Evolutionary conservation across 768 basidiomycete genomes (phyloP), one percentile per base, ranked within the genome.

Genomic region (Pluteus cervinus): DNA sequence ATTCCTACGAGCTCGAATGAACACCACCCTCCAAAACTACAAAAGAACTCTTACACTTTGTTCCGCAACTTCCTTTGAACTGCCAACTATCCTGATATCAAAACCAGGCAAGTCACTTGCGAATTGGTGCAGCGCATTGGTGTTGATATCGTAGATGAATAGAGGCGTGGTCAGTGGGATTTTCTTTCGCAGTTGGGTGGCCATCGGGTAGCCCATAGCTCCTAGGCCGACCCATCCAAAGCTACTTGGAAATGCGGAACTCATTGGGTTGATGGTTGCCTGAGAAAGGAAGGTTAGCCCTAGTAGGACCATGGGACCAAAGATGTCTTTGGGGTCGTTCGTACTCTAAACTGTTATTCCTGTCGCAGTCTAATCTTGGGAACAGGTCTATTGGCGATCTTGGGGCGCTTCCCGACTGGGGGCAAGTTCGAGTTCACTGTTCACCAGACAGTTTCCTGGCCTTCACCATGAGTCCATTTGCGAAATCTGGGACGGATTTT

Each of bases 201-300:
- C 65, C 68, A 69, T 68, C 0, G 66, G 68, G 45, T 60, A 65
- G 3, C 65, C 65, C 66, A 69, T 68, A 1, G 65, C 65, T 8
- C 66, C 66, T 4, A 66, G 50, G 12, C 66, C 65, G 35, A 69
- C 53, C 63, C 62, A 68, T 42, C 65, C 66, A 37, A 57, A 56
- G 17, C 36, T 35, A 34, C 38, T 21, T 1, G 58, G 57, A 12
- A 52, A 12, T n/a, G 35, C 5, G 31, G 30, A 22, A 31, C 14
- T 28, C 9, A 9, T 28, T 9, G 26, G 26, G 9, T 28, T 14
- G 29, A 29, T 14, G 4, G 29, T n/a, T 29, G 17, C 7, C n/a
- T 29, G 29, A n/a, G 17, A 29, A 14, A 3, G n/a, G 7, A n/a
- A 14, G 29, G 17, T 29, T 16, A 14, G 29, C 17, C 17, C n/a